Conservation (phyloP, 768 basidiomycete genomes). For the Paxillus involutus region DNA sequence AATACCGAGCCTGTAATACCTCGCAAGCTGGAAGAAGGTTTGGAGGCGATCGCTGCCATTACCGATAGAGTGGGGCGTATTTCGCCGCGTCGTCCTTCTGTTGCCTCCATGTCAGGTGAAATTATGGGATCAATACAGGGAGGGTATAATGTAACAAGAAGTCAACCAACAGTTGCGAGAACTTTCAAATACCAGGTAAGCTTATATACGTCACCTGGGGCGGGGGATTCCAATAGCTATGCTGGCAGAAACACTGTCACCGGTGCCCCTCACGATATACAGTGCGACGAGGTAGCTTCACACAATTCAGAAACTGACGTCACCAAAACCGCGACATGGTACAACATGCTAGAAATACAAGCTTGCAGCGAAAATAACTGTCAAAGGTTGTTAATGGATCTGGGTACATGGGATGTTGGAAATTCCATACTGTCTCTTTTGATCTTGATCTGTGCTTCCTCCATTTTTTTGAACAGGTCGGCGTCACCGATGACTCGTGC, state of each 20-base stretch:
- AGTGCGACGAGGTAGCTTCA: too few species aligned
- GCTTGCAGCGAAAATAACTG: conserved; percentile 87
- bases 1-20: conserved; percentile 84
- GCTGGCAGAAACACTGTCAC: too few species aligned
- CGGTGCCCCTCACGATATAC: too few species aligned
- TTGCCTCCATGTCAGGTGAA: conserved; percentile 13
- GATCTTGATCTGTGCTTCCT: conserved; percentile 89
- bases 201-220: not conserved
- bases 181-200: not conserved
- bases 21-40: conserved; percentile 75
- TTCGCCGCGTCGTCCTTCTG: conserved; percentile 28
- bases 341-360: conserved; percentile 65
- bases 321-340: not conserved
- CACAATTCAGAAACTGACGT: not conserved
- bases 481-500: conserved; percentile 97
- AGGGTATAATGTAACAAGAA: not conserved
- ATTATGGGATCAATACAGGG: not conserved
- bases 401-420: not conserved
- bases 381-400: conserved; percentile 6
- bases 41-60: conserved; percentile 74
- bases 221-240: too few species aligned
- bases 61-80: conserved; percentile 72
- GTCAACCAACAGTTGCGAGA: not conserved
- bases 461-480: conserved; percentile 97
- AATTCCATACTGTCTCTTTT: conserved; percentile 87